These are phyloP conservation scores for Aspergillus transmontanensis DNA, from an alignment of 2,329 filamentous ascomycete genomes.

Conservation along the genomic window DNA sequence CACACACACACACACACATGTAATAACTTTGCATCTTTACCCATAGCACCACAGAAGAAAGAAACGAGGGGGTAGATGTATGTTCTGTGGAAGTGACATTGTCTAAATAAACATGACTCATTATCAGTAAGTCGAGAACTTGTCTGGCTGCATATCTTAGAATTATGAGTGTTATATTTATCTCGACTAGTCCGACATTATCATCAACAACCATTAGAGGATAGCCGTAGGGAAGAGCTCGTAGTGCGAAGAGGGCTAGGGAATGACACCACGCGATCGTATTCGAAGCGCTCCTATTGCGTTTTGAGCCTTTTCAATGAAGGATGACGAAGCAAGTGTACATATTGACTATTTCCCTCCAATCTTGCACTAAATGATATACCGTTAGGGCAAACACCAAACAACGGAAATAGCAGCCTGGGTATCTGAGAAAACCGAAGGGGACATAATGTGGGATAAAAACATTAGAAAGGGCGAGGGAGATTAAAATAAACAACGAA, in stretches of 20 bases:
- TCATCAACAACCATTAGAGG: neutral
- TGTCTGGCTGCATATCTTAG: neutral
- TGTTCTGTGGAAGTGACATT: neutral
- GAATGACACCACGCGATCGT: neutral
- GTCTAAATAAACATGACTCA: neutral
- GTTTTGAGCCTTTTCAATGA: neutral
- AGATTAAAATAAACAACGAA: constrained; percentile 16
- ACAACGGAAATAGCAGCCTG: constrained; percentile 29
- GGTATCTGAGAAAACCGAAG: constrained; percentile 23
- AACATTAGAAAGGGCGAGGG: neutral
- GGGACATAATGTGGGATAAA: constrained; percentile 12
- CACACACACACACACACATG: too few relatives aligned
- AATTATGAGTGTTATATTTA: neutral
- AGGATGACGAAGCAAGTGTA: neutral
- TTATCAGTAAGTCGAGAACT: neutral
- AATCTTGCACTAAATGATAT: neutral
- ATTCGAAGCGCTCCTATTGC: neutral
- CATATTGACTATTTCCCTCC: neutral
- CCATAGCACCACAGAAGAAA: neutral
- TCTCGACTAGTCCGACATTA: neutral
- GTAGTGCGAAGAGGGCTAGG: neutral
- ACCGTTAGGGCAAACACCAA: neutral
- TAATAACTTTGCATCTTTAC: neutral
- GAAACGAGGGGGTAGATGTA: too few relatives aligned
- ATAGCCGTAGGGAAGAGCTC: neutral